These are phyloP conservation scores for Oryza officinalis DNA, from an alignment of 176 grass and related monocot genomes.

Conservation along the genomic window DNA sequence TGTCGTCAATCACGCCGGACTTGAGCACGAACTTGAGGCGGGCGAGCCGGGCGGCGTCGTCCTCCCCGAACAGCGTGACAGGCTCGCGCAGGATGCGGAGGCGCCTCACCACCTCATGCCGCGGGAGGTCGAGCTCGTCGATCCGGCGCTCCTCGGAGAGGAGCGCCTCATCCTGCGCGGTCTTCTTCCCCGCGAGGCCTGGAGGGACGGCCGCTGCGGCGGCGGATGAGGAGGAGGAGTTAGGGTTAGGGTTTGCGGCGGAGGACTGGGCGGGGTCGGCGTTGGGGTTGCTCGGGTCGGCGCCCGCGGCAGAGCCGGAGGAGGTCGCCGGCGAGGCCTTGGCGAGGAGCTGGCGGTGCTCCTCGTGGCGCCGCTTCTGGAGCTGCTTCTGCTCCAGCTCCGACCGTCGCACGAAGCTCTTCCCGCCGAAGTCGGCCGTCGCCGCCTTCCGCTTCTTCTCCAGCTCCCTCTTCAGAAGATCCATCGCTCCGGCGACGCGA, in stretches of 20 bases:
- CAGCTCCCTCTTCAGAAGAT: slow-evolving; percentile 84
- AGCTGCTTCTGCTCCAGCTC: slow-evolving; percentile 94
- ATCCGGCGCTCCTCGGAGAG: slow-evolving; percentile 52
- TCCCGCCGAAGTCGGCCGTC: slow-evolving; percentile 64
- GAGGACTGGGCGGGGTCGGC: slow-evolving; percentile 19
- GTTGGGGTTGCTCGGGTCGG: slow-evolving; percentile 32
- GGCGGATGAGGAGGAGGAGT: slow-evolving; percentile 27
- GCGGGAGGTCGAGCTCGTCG: slow-evolving; percentile 60
- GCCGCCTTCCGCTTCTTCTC: slow-evolving; percentile 75
- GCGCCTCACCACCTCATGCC: slow-evolving; percentile 75
- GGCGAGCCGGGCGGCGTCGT: slow-evolving; percentile 62
- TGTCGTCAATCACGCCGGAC: slow-evolving; percentile 68
- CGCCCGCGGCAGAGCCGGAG: neutral
- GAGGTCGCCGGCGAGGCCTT: slow-evolving; percentile 43
- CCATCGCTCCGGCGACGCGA: slow-evolving; percentile 45
- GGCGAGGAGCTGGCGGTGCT: slow-evolving; percentile 51
- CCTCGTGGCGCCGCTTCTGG: slow-evolving; percentile 63
- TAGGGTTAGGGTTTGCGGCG: slow-evolving; percentile 42
- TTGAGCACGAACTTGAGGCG: slow-evolving; percentile 75
- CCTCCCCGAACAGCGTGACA: slow-evolving; percentile 82
- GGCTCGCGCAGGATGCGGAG: slow-evolving; percentile 82
- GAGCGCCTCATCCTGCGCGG: slow-evolving; percentile 37
- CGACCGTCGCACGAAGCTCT: slow-evolving; percentile 81
- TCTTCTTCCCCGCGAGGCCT: slow-evolving; percentile 47
- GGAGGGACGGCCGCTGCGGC: slow-evolving; percentile 38